A percentile compares a stretch with the other conserved stretches of the same genome.
Conservation (phyloP, 202 grass and related monocot genomes). For the Setaria viridis region DNA sequence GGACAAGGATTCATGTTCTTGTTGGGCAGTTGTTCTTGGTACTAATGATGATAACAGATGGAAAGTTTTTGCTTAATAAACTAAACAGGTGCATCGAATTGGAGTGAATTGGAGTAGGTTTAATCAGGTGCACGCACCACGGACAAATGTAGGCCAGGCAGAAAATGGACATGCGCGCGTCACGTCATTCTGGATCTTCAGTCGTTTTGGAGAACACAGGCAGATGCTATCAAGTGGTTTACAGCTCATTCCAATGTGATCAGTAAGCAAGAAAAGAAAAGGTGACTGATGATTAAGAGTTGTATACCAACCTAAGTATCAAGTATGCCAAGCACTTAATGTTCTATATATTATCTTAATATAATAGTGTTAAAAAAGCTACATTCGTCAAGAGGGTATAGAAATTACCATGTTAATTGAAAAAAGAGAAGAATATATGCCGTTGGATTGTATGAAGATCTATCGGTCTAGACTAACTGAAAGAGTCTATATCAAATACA, state of each 20-base stretch:
- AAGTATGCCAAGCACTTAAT: background rate
- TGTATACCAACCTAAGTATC: no score
- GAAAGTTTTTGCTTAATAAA: slow-evolving; percentile 5
- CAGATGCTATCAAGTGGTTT: slow-evolving; percentile 5
- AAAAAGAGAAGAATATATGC: no score
- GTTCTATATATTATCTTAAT: background rate
- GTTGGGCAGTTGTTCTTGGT: slow-evolving; percentile 23
- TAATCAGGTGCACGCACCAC: slow-evolving; percentile 20
- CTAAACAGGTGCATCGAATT: slow-evolving; percentile 26
- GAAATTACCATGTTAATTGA: no score
- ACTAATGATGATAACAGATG: slow-evolving; percentile 20
- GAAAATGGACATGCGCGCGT: background rate
- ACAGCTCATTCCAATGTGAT: background rate
- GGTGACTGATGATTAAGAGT: background rate
- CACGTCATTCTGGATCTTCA: slow-evolving; percentile 30
- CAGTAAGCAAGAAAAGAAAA: background rate
- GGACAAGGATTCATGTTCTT: slow-evolving; percentile 5
- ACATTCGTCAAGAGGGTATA: no score
- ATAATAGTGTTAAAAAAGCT: no score
- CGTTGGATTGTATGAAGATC: no score
- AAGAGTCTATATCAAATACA: no score
- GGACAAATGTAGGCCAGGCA: slow-evolving; percentile 37
- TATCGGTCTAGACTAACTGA: no score
- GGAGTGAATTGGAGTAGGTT: slow-evolving; percentile 14
- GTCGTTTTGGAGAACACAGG: slow-evolving; percentile 1